Percentiles rank a stretch among this genome's conserved stretches.
phyloP scores from a whole-genome alignment of 164 flowering plant species.

The Annona squamosa region DNA sequence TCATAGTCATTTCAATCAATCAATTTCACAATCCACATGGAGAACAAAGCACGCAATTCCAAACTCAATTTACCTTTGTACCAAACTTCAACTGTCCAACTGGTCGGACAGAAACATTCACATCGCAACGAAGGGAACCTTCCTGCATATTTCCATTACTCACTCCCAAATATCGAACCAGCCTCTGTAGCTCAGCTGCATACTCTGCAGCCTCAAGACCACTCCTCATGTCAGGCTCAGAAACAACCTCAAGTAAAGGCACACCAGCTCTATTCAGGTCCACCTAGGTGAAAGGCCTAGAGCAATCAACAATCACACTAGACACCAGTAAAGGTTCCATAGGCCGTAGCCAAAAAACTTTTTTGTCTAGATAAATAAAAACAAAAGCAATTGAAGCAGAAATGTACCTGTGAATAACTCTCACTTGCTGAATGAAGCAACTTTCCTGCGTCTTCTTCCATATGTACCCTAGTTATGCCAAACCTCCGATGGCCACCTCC shows the following conservation, averaged over 20 bases:
- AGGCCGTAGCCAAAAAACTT: too few relatives aligned
- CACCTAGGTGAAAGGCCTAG: constrained; percentile 40
- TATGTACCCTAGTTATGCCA: constrained; percentile 89
- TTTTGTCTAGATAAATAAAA: too few relatives aligned
- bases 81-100: constrained; percentile 74
- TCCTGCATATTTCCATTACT: constrained; percentile 97
- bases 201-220: constrained; percentile 96
- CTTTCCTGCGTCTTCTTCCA: constrained; percentile 99
- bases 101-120: constrained; percentile 84
- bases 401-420: constrained; percentile 51
- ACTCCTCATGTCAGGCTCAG: constrained; percentile 91
- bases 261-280: constrained; percentile 97
- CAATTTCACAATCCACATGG: background rate
- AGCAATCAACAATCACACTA: constrained; percentile 3
- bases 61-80: constrained; percentile 51
- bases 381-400: too few relatives aligned
- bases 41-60: background rate
- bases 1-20: too few relatives aligned
- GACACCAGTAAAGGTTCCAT: background rate
- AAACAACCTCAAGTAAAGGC: constrained; percentile 93
- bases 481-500: constrained; percentile 91
- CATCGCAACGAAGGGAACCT: constrained; percentile 97
- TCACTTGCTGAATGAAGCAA: constrained; percentile 66
- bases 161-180: constrained; percentile 84
- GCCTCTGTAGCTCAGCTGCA: constrained; percentile 84